Percentiles rank a stretch among this genome's conserved stretches.
Evolutionary conservation across 768 basidiomycete genomes (phyloP).

Genomic region (Tricholoma sp.): DNA sequence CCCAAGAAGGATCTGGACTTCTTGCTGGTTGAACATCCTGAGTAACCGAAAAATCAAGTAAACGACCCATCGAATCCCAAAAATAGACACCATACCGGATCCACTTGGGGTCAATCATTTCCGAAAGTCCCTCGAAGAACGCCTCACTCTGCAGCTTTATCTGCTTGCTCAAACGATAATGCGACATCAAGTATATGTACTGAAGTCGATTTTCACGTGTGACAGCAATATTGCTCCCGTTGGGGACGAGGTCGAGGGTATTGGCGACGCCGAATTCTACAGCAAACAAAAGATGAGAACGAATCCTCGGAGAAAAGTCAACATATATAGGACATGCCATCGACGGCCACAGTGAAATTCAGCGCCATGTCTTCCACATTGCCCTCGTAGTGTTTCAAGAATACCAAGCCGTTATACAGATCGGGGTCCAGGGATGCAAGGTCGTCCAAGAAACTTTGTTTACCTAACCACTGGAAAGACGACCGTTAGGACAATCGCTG

Average conservation of each 20-base stretch:
- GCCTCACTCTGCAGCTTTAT: constrained; percentile 79
- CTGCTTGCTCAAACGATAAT: constrained; percentile 85
- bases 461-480: constrained; percentile 72
- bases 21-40: constrained; percentile 97
- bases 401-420: constrained; percentile 86
- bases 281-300: neutral
- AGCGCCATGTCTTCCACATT: constrained; percentile 84
- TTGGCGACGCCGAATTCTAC: constrained; percentile 79
- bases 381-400: constrained; percentile 87
- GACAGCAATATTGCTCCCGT: constrained; percentile 78
- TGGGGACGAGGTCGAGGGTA: constrained; percentile 71
- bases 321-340: constrained; percentile 48
- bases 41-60: no score
- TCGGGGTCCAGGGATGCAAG: constrained; percentile 88
- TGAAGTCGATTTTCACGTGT: constrained; percentile 85
- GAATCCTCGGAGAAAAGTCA: neutral
- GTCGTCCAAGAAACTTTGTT: constrained; percentile 90
- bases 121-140: constrained; percentile 89
- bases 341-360: constrained; percentile 83
- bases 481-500: neutral
- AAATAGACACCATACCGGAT: constrained; percentile 43
- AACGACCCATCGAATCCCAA: neutral
- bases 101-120: constrained; percentile 91
- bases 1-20: constrained; percentile 87
- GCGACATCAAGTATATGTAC: constrained; percentile 86